A percentile compares a stretch with the other conserved stretches of the same genome.
Conservation (phyloP, 768 basidiomycete species). For the Tremella fuciformis region DNA sequence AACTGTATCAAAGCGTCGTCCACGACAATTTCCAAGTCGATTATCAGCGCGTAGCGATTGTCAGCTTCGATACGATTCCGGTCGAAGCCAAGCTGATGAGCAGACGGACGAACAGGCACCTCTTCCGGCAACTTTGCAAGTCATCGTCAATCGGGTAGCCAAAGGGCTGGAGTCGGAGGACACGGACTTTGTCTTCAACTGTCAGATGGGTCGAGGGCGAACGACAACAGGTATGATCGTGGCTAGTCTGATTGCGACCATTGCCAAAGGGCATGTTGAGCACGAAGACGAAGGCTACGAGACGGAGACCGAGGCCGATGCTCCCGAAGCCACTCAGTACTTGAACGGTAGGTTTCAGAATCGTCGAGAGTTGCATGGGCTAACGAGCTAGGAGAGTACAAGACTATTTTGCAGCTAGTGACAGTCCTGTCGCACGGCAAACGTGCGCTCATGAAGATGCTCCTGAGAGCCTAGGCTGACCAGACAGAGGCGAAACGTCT, state of each 20-base stretch:
- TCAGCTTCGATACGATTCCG: constrained; percentile 53
- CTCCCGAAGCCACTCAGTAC: constrained; percentile 83
- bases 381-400: constrained; percentile 78
- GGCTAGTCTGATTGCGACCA: constrained; percentile 71
- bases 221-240: constrained; percentile 97
- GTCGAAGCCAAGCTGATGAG: constrained; percentile 10
- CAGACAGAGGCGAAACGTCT: constrained; percentile 68
- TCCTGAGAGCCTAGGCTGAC: background rate
- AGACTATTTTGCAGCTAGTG: constrained; percentile 90
- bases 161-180: constrained; percentile 56
- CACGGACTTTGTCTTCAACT: constrained; percentile 73
- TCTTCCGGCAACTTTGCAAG: constrained; percentile 76
- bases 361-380: constrained; percentile 4
- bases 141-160: constrained; percentile 70
- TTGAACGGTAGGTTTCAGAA: constrained; percentile 72
- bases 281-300: constrained; percentile 26
- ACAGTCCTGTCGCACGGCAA: constrained; percentile 89
- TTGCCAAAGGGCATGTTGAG: constrained; percentile 54
- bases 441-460: constrained; percentile 47
- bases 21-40: constrained; percentile 62
- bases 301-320: constrained; percentile 64
- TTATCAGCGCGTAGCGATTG: constrained; percentile 85
- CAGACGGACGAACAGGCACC: constrained; percentile 98
- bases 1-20: constrained; percentile 49
- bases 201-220: constrained; percentile 75